A percentile compares a stretch with the other conserved stretches of the same genome.
Conservation (phyloP, 805 yeast species). For the Brettanomyces nanus region DNA sequence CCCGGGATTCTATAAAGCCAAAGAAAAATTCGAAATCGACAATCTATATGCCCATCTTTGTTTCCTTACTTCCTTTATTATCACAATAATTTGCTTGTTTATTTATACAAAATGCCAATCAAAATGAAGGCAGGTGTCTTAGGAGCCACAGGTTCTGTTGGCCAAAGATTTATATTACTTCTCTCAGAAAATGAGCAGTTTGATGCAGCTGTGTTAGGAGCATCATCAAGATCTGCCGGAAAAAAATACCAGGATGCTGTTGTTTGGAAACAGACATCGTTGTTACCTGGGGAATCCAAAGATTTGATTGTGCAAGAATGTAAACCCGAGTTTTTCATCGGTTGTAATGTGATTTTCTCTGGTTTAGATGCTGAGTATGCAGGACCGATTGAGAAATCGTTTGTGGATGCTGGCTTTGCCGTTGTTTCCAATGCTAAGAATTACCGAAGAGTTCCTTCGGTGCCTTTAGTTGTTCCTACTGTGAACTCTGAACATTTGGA, state of each 20-base stretch:
- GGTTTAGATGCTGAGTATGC: slow-evolving; percentile 93
- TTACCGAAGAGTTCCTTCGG: slow-evolving; percentile 79
- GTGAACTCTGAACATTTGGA: slow-evolving; percentile 88
- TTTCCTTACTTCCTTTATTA: neutral
- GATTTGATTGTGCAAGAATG: slow-evolving; percentile 70
- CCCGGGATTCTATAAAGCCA: no score
- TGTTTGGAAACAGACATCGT: slow-evolving; percentile 87
- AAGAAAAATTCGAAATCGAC: no score
- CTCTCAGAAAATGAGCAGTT: slow-evolving; percentile 85
- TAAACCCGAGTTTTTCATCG: slow-evolving; percentile 63
- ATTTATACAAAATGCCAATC: slow-evolving; percentile 15
- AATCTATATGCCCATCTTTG: no score
- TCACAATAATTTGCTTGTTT: no score
- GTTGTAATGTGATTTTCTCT: slow-evolving; percentile 90
- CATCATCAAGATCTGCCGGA: slow-evolving; percentile 91
- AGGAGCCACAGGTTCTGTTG: slow-evolving; percentile 98
- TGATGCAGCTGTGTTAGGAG: slow-evolving; percentile 79
- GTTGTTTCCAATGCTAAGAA: slow-evolving; percentile 94
- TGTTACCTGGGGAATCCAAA: slow-evolving; percentile 64
- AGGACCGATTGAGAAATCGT: slow-evolving; percentile 83
- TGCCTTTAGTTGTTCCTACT: slow-evolving; percentile 92
- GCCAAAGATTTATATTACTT: slow-evolving; percentile 87
- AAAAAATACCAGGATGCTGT: slow-evolving; percentile 78
- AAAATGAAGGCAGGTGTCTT: slow-evolving; percentile 79
- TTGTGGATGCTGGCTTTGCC: slow-evolving; percentile 71